These are phyloP conservation scores for Apiotrichum mycotoxinovorans DNA, from an alignment of 1,284 basidiomycete species.

Conservation along the genomic window DNA sequence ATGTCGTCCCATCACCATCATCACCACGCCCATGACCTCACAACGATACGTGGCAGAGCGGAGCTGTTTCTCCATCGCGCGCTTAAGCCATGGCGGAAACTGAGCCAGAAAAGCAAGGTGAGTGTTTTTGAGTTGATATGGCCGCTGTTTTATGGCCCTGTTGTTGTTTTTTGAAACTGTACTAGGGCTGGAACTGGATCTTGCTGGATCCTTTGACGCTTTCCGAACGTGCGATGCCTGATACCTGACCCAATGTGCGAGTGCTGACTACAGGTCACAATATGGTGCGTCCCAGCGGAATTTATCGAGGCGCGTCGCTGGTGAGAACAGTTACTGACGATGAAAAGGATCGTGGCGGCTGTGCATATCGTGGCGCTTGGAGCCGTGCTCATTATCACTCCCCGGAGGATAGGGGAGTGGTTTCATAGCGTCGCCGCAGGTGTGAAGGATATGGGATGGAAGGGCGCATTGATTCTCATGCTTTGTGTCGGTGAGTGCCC, in stretches of 20 bases:
- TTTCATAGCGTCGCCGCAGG: slow-evolving; percentile 38
- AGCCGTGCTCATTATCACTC: slow-evolving; percentile 40
- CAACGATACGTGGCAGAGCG: slow-evolving; percentile 1
- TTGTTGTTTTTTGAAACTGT: no score
- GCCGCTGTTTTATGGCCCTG: no score
- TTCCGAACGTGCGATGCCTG: no score
- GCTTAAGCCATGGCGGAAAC: slow-evolving; percentile 23
- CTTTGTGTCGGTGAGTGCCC: slow-evolving; percentile 37
- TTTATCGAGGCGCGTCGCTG: no score
- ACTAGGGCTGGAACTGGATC: background rate
- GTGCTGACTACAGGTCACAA: background rate
- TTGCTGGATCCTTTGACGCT: no score
- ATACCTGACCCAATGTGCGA: no score
- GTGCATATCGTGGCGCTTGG: slow-evolving; percentile 27
- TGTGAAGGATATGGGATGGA: slow-evolving; percentile 35
- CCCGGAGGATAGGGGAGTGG: slow-evolving; percentile 39
- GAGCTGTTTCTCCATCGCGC: slow-evolving; percentile 2
- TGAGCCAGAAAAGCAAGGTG: slow-evolving; percentile 34
- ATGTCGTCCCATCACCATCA: background rate
- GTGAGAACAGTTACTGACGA: background rate
- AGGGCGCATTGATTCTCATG: slow-evolving; percentile 38
- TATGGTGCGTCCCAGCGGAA: slow-evolving; percentile 2
- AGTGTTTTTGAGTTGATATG: slow-evolving; percentile 5
- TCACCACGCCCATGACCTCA: slow-evolving; percentile 1
- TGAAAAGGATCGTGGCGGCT: background rate